Evolutionary conservation across 225 moss, liverwort and hornwort species (phyloP), one percentile per base, ranked within the genome.

Genomic region (Marchantia paleacea): DNA sequence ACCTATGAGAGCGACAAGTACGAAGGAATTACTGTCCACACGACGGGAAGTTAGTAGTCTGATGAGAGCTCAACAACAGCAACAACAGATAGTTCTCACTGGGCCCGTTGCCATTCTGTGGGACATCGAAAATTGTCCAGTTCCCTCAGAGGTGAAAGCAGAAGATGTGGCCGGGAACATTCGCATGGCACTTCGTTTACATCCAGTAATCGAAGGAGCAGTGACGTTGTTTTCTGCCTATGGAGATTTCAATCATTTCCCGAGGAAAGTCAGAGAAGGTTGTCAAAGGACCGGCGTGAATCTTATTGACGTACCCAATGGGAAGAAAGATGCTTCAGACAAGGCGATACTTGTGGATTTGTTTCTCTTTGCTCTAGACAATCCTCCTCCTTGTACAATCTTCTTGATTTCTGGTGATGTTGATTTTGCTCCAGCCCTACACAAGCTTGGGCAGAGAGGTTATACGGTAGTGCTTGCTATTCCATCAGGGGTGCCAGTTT

Each of bases 71-170:
- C 78, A 76, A 30, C 55, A 57, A 22, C 14, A 49, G 3, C 62
- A 62, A 19, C 77, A 77, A 47, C 67, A 64, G 61, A 53, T n/a
- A 50, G 22, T 49, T 52, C 66, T 52, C 5, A 78, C 6, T 22
- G 78, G 78, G 18, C 78, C 78, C 12, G 51, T 66, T 51, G 78
- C 78, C 3, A 78, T 78, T 24, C 25, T 78, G 24, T 97, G 95
- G 97, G 97, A 97, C 80, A 97, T 97, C 60, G 97, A 97, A 78
- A 97, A 97, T 75, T 97, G 97, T 65, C 92, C 90, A n/a, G 97
- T 97, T 31, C 95, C 97, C 13, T 85, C 88, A 10, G 95, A 93
- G 72, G 95, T 97, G 78, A 91, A 92, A 63, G 91, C 97, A n/a
- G 93, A 95, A 80, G 95, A 93, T 80, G 95, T 97, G 47, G 97